Evolutionary conservation across 1,284 basidiomycete species (phyloP).

Genomic region (Heliocybe sulcata): DNA sequence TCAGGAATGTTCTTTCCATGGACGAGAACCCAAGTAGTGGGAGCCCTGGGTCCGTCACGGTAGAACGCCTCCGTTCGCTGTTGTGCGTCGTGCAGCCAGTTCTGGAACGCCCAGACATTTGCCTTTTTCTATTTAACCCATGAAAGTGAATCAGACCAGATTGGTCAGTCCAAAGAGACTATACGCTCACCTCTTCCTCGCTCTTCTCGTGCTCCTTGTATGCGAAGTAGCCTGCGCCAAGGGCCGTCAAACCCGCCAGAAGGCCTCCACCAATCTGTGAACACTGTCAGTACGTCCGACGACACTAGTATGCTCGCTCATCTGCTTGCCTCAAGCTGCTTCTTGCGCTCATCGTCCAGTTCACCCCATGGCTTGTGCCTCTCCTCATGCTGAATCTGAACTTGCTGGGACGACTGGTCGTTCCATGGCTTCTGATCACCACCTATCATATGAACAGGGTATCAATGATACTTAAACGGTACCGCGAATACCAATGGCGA

Average conservation of each 20-base stretch:
- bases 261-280: slow-evolving; percentile 58
- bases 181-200: slow-evolving; percentile 44
- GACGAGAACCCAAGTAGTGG: slow-evolving; percentile 55
- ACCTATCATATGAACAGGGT: neutral
- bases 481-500: neutral
- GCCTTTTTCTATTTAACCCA: slow-evolving; percentile 35
- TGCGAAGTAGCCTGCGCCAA: slow-evolving; percentile 45
- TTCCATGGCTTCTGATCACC: slow-evolving; percentile 14
- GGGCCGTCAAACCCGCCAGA: slow-evolving; percentile 38
- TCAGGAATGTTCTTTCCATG: slow-evolving; percentile 51
- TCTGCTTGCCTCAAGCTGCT: slow-evolving; percentile 44
- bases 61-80: slow-evolving; percentile 42
- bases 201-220: slow-evolving; percentile 51
- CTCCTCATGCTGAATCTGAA: slow-evolving; percentile 36
- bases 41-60: slow-evolving; percentile 33
- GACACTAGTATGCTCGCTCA: neutral
- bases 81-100: slow-evolving; percentile 55
- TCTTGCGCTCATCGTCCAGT: slow-evolving; percentile 45
- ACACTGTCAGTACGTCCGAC: slow-evolving; percentile 3
- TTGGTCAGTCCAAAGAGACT: slow-evolving; percentile 1
- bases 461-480: neutral
- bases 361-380: slow-evolving; percentile 52
- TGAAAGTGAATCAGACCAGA: neutral
- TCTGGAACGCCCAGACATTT: slow-evolving; percentile 38
- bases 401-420: slow-evolving; percentile 23